Evolutionary conservation across 768 basidiomycete genomes (phyloP), one percentile per base, ranked within the genome.

Genomic region (Tricholoma bakamatsutake): DNA sequence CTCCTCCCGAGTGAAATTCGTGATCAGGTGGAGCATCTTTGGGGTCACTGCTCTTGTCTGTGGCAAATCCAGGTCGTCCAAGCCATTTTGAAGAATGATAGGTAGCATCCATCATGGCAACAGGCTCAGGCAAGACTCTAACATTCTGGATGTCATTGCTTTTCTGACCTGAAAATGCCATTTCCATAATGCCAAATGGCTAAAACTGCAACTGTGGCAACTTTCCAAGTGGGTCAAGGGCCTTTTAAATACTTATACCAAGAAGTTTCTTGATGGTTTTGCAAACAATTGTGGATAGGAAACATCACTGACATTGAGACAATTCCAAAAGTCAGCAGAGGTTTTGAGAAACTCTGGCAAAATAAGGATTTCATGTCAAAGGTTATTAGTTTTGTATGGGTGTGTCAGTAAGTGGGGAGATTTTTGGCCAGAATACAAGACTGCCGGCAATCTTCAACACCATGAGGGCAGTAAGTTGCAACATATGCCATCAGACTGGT

Each of bases 331-430:
- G 70, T 2, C 65, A 57, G 62, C 62, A 67, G 39, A 58, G 59
- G 15, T 17, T 46, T 1, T 24, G 24, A 12, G 70, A 70, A 55
- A 61, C 58, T 50, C 8, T 50, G 49, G 49, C 10, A 30, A 33
- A 11, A 50, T 15, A 30, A 45, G 56, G 3, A 45, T 53, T 5
- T 50, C 71, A 5, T 55, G 49, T 33, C 30, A 50, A 18, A 33
- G 11, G 35, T 50, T 27, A 27, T 74, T 11, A 61, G 62, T 57
- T 52, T 73, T 9, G 62, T 67, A 5, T 64, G 73, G 31, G 45
- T 74, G 74, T 52, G 64, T 74, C n/a, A 71, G 64, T 15, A 61
- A 67, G 40, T 76, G 75, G 75, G 67, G 66, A 0, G 50, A 43
- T 5, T 77, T 78, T 57, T 60, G 71, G 0, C 62, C 60, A 2